Base-by-base conservation (phyloP, 129 eudicot genomes). In the Helichrysum umbraculigerum region DNA sequence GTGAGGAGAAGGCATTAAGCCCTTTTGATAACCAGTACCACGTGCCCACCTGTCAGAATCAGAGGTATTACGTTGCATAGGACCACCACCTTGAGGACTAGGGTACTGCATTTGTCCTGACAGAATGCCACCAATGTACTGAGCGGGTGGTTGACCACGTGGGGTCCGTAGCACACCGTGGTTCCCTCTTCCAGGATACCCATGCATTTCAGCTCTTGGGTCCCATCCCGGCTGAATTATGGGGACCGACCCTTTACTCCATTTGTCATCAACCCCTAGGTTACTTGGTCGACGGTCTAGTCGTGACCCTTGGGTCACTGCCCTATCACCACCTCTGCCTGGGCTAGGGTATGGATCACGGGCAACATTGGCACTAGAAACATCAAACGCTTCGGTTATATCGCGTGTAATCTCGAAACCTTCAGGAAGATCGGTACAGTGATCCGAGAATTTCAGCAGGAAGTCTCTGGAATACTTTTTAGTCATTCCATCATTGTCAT, bases 381-480 rank as follows among this genome's bases (percentile, higher is more conserved):
- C 25, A 11, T 39, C 39, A 52, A 52, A 91, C 10, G 35, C 75
- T 39, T 86, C 91, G 0, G 82, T 79, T 41, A 86, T 78, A 20
- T 91, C 95, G 5, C 85, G 42, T 1, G 87, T 56, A 33, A 83
- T 61, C 57, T 79, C 82, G 50, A 89, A 89, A 63, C 88, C 92
- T 34, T 81, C 88, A 0, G 99, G 97, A 79, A 89, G 91, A 50
- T 89, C 92, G 10, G 66, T 71, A 74, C 77, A 89, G 12, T 85
- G 96, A 32, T 87, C 97, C 2, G 82, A 70, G 68, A 91, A 95
- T 82, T 87, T 95, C 58, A 95, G 91, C 15, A 95, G 87, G 88
- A 95, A 95, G 85, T 95, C 99, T 72, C 96, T 85, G 21, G 97
- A 88, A 83, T 95, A 95, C 82, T 80, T 91, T 81, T 82, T 91